phyloP scores from a whole-genome alignment of 1,139 yeast species.

The Saccharomycopsis hybrid region DNA sequence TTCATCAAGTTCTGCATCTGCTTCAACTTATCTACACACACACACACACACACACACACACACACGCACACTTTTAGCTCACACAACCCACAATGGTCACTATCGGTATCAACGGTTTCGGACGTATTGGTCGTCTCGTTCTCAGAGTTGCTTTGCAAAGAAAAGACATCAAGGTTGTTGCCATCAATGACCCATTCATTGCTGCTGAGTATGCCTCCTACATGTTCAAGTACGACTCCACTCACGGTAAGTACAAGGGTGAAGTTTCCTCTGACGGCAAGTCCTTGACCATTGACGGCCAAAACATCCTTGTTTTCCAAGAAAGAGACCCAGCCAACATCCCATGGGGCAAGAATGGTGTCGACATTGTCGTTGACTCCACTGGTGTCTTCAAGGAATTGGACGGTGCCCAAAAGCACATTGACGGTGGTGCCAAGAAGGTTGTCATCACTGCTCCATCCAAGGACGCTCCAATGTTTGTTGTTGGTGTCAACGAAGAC shows the following conservation, averaged over 20 bases:
- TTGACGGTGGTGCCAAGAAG: slow-evolving; percentile 85
- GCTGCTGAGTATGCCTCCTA: slow-evolving; percentile 78
- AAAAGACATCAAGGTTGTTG: slow-evolving; percentile 68
- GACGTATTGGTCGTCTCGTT: slow-evolving; percentile 81
- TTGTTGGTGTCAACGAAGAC: slow-evolving; percentile 77
- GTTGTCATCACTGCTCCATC: slow-evolving; percentile 85
- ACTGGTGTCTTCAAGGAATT: slow-evolving; percentile 81
- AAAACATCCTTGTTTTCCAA: slow-evolving; percentile 60
- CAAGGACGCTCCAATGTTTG: slow-evolving; percentile 84
- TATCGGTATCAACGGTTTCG: slow-evolving; percentile 87
- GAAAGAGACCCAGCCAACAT: slow-evolving; percentile 77
- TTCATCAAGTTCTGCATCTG: no score
- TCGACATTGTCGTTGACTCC: slow-evolving; percentile 77
- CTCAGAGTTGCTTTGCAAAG: slow-evolving; percentile 70
- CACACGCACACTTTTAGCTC: no score
- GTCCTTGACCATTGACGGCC: slow-evolving; percentile 56
- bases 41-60: no score
- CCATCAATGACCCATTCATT: slow-evolving; percentile 80
- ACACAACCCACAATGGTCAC: slow-evolving; percentile 38
- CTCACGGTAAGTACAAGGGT: slow-evolving; percentile 74
- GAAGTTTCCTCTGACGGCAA: slow-evolving; percentile 51
- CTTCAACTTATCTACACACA: no score
- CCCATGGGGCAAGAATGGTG: slow-evolving; percentile 78
- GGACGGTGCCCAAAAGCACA: slow-evolving; percentile 77
- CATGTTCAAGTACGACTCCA: slow-evolving; percentile 86